Evolutionary conservation across 2,329 filamentous ascomycete genomes (phyloP), one percentile per base, ranked within the genome.

Genomic region (Neofusicoccum ribis): DNA sequence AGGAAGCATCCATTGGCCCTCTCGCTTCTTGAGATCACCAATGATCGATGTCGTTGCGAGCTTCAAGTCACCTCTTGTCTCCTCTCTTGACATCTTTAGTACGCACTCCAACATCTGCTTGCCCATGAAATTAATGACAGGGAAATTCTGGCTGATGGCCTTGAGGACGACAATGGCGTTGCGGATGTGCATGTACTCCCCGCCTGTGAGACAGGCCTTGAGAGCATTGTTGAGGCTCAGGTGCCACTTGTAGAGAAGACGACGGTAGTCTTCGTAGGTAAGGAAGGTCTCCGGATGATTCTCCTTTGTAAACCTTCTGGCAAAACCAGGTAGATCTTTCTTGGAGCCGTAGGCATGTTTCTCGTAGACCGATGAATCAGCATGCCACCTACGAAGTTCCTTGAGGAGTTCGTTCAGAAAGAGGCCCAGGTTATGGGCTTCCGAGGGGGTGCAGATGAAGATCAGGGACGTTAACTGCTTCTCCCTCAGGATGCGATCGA

Each of bases 181-280:
- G 64, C 94, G 89, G 74, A 98, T 96, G 76, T 97, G 93, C 90
- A 97, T 97, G 86, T 95, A 99, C 78, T 98, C 94, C 37, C 87
- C 88, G 34, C 90, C 89, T 17, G 88, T 87, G 52, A 99, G 84
- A 74, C 94, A 97, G 43, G 86, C 85, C 74, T 93, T 93, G 63
- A 99, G 82, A 2, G 94, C 92, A 58, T 82, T 86, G 71, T 90
- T 91, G 49, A 99, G 81, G 68, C 91, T 88, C 71, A 90, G 88
- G 77, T 99, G 96, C 93, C 94, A 98, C 70, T 91, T 91, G 81
- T 91, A 95, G 37, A 97, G 83, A 61, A 96, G 81, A 70, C 91
- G 89, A 58, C 92, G 89, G 81, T 96, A 99, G 63, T 92, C 88
- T 69, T 93, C 91, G 75, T 92, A 95, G 65, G 93, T 90, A 66